Percentiles rank a stretch among this genome's conserved stretches.
phyloP scores from a whole-genome alignment of 257 asterid species.

The Primulina tabacum region DNA sequence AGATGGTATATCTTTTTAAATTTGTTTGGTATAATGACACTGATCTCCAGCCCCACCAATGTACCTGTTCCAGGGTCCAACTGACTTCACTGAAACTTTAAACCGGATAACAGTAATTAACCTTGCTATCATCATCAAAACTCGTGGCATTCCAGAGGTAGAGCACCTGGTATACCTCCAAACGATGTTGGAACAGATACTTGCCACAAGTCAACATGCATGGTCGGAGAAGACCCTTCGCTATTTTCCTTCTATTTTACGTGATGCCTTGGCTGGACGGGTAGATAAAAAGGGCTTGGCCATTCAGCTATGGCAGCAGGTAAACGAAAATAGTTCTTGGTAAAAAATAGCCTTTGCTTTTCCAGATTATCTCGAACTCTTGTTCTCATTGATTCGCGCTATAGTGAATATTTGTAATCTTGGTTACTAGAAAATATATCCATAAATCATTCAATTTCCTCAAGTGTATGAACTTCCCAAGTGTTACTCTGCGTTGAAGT shows the following conservation, averaged over 20 bases:
- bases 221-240: conserved; percentile 98
- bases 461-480: not conserved
- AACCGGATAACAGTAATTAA: conserved; percentile 77
- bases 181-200: conserved; percentile 91
- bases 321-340: conserved; percentile 22
- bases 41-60: conserved; percentile 30
- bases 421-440: not conserved
- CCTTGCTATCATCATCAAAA: conserved; percentile 87
- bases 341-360: not conserved
- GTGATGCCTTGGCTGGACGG: conserved; percentile 83
- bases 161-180: conserved; percentile 86
- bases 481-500: not conserved
- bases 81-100: conserved; percentile 93
- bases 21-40: conserved; percentile 26
- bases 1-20: conserved; percentile 20
- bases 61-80: conserved; percentile 72
- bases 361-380: not conserved
- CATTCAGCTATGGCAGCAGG: conserved; percentile 96
- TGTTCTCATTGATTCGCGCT: not conserved
- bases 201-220: conserved; percentile 93
- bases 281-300: conserved; percentile 80
- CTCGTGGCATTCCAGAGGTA: conserved; percentile 95
- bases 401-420: not conserved
- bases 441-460: not conserved
- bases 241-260: conserved; percentile 78